phyloP scores from a whole-genome alignment of 768 basidiomycete genomes.

The Boletellus ananiceps region DNA sequence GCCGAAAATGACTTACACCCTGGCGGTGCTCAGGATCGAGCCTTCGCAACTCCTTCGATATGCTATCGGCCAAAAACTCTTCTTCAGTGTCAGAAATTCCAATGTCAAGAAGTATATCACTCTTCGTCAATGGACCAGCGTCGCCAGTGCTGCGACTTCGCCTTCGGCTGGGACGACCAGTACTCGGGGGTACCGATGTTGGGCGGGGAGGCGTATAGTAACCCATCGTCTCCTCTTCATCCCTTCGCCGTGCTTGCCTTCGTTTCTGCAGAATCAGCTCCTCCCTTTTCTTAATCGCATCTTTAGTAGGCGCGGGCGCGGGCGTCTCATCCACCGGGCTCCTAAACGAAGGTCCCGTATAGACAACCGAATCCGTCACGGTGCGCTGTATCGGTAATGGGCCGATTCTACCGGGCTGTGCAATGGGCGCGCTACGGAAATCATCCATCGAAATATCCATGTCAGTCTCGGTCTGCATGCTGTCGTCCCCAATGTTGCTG shows the following conservation, averaged over 20 bases:
- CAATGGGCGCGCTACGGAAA: constrained; percentile 18
- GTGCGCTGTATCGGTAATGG: constrained; percentile 42
- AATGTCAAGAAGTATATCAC: constrained; percentile 35
- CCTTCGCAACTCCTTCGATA: constrained; percentile 68
- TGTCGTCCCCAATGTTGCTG: constrained; percentile 29
- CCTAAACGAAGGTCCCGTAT: constrained; percentile 29
- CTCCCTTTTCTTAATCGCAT: constrained; percentile 63
- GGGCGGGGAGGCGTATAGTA: constrained; percentile 32
- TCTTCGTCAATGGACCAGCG: constrained; percentile 42
- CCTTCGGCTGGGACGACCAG: constrained; percentile 52
- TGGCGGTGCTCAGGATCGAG: constrained; percentile 35
- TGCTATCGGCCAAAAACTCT: constrained; percentile 60
- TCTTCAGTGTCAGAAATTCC: constrained; percentile 40
- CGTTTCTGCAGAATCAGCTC: constrained; percentile 68
- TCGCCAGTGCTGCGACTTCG: constrained; percentile 80
- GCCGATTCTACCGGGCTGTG: constrained; percentile 1
- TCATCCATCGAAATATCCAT: constrained; percentile 28
- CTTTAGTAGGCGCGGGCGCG: constrained; percentile 44
- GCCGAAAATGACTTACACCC: constrained; percentile 20
- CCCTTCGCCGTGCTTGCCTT: constrained; percentile 53
- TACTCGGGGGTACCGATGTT: constrained; percentile 18
- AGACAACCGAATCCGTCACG: constrained; percentile 45
- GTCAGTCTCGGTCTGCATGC: constrained; percentile 30
- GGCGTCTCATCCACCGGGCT: constrained; percentile 34
- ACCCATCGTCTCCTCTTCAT: constrained; percentile 42